These are phyloP conservation scores for Tylopilus orsonianus DNA, from an alignment of 1,284 basidiomycete genomes.

Conservation along the genomic window DNA sequence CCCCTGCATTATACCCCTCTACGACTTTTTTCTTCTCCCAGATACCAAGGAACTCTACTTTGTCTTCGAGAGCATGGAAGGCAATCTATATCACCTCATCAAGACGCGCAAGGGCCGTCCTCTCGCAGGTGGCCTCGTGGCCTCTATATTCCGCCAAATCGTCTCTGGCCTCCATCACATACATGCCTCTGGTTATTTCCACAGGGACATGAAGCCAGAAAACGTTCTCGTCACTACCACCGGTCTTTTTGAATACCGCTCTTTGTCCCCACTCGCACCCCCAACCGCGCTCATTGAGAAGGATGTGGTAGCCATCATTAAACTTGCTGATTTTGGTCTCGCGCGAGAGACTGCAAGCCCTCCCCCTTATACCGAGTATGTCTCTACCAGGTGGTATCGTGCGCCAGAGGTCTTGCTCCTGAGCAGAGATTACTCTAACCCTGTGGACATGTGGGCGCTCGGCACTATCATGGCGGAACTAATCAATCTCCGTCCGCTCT, in stretches of 20 bases:
- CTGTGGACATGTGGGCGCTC: constrained; percentile 99
- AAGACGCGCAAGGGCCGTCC: constrained; percentile 94
- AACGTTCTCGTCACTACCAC: constrained; percentile 99
- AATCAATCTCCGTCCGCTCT: constrained; percentile 92
- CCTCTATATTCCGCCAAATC: constrained; percentile 94
- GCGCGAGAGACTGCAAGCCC: constrained; percentile 86
- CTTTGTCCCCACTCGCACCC: constrained; percentile 61
- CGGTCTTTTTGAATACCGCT: constrained; percentile 92
- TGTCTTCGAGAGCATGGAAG: constrained; percentile 99
- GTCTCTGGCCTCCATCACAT: constrained; percentile 91
- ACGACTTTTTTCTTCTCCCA: constrained; percentile 97
- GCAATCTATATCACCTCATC: constrained; percentile 98
- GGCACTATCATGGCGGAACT: constrained; percentile 98
- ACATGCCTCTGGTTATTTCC: constrained; percentile 92
- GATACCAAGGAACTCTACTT: constrained; percentile 96
- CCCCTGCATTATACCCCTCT: constrained; percentile 96
- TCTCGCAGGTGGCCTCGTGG: constrained; percentile 92
- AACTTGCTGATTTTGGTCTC: constrained; percentile 97
- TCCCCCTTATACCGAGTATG: constrained; percentile 98
- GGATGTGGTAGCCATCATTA: constrained; percentile 97
- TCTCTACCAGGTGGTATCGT: constrained; percentile 98
- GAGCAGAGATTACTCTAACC: constrained; percentile 90
- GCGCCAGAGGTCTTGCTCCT: constrained; percentile 95
- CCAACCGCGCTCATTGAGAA: constrained; percentile 71
- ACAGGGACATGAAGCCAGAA: constrained; percentile 99